Percentiles rank a stretch among this genome's conserved stretches.
These are phyloP conservation scores for Ascomycota sp. DNA, from an alignment of 2,329 filamentous ascomycete genomes.

Conservation along the genomic window DNA sequence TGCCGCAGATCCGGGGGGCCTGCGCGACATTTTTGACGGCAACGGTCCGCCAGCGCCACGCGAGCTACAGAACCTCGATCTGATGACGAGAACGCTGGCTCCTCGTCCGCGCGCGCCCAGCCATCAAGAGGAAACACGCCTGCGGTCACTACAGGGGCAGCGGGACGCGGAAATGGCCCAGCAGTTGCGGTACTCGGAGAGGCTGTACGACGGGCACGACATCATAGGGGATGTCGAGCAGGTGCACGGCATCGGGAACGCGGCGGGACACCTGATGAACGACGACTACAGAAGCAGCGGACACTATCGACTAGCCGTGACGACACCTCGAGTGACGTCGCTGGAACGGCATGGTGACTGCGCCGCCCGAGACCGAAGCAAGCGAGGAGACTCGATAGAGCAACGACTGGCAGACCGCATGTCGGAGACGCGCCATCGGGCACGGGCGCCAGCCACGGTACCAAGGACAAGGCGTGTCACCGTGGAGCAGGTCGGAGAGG, in stretches of 20 bases:
- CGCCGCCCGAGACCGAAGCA: conserved; percentile 20
- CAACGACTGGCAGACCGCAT: conserved; percentile 30
- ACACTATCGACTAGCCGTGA: conserved; percentile 1
- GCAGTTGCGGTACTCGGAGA: conserved; percentile 8
- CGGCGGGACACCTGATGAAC: conserved; percentile 37
- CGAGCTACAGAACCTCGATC: conserved; percentile 7
- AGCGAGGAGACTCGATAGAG: conserved; percentile 23
- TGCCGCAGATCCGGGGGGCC: conserved; percentile 11
- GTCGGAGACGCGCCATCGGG: conserved; percentile 19
- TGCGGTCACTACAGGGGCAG: conserved; percentile 25
- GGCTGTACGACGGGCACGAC: conserved; percentile 20
- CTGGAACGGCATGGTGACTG: conserved; percentile 11
- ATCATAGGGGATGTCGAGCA: conserved; percentile 14
- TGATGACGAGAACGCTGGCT: conserved; percentile 5
- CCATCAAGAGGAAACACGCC: conserved; percentile 26
- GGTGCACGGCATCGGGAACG: conserved; percentile 25
- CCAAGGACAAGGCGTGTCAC: conserved; percentile 10
- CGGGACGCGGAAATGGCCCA: conserved; percentile 19
- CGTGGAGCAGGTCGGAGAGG: neutral
- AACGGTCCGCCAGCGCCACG: conserved; percentile 10
- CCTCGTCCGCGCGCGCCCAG: conserved; percentile 7
- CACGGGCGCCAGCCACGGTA: conserved; percentile 7
- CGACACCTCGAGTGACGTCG: neutral
- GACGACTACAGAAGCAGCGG: conserved; percentile 26
- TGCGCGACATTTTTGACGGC: conserved; percentile 4